phyloP scores from a whole-genome alignment of 106 monocot genomes.

The Dendrobium catenatum region DNA sequence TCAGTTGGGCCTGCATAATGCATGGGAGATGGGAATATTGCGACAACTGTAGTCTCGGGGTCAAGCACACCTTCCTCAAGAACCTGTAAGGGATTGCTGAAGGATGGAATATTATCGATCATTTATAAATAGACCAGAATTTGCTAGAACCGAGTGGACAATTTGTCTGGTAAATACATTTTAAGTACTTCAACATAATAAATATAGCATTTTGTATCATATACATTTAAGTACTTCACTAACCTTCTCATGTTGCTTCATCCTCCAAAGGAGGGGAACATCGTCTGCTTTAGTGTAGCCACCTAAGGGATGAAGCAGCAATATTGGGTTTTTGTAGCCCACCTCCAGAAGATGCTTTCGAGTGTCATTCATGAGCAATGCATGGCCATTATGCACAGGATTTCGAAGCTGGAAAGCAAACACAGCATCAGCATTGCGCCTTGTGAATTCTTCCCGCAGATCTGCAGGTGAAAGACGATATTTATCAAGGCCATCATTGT shows the following conservation, averaged over 20 bases:
- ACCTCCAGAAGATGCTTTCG: constrained; percentile 68
- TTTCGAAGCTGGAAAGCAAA: constrained; percentile 95
- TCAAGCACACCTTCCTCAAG: constrained; percentile 91
- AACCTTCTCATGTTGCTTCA: constrained; percentile 97
- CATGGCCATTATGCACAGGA: constrained; percentile 96
- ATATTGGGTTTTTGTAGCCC: constrained; percentile 83
- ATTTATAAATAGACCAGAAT: background rate
- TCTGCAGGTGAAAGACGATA: constrained; percentile 82
- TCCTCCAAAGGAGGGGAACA: constrained; percentile 89
- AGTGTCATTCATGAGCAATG: constrained; percentile 88
- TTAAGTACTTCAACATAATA: background rate
- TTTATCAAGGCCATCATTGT: constrained; percentile 80
- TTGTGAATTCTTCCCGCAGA: constrained; percentile 70
- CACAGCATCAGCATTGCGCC: constrained; percentile 87
- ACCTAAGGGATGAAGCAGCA: constrained; percentile 82
- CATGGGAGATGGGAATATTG: constrained; percentile 96
- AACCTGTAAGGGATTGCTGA: constrained; percentile 30
- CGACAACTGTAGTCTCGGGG: constrained; percentile 82
- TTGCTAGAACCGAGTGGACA: background rate
- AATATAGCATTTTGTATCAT: background rate
- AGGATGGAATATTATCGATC: background rate
- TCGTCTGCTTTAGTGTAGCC: constrained; percentile 95
- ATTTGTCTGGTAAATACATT: background rate
- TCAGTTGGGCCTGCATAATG: constrained; percentile 95
- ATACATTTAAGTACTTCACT: background rate